phyloP scores from a whole-genome alignment of 192 early-diverging fungal genomes.

The Chytriomyces hyalinus region DNA sequence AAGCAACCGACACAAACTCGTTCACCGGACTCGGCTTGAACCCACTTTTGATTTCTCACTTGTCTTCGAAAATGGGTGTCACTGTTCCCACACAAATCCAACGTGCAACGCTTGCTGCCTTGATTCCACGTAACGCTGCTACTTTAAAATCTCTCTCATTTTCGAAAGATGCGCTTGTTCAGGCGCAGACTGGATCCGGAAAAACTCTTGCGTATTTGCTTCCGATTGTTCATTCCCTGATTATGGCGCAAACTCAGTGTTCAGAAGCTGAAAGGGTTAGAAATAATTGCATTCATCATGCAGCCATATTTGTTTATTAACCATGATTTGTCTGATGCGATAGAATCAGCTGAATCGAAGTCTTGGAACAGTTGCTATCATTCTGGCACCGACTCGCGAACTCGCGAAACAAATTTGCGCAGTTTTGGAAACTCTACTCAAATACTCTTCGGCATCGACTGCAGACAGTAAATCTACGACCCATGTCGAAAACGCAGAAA shows the following conservation, averaged over 20 bases:
- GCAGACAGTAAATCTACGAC: slow-evolving; percentile 56
- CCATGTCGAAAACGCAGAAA: slow-evolving; percentile 81
- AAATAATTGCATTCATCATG: not conserved
- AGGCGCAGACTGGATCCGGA: slow-evolving; percentile 96
- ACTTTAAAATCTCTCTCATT: not conserved
- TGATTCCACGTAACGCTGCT: slow-evolving; percentile 44
- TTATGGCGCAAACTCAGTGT: slow-evolving; percentile 64
- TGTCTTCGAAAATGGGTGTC: slow-evolving; percentile 77
- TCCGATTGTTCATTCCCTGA: slow-evolving; percentile 88
- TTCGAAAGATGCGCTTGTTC: slow-evolving; percentile 81
- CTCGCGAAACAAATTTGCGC: slow-evolving; percentile 91
- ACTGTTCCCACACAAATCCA: slow-evolving; percentile 88
- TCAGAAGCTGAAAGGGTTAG: slow-evolving; percentile 10
- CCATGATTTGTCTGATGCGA: too few relatives aligned
- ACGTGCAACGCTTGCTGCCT: slow-evolving; percentile 75
- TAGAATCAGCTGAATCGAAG: slow-evolving; percentile 50
- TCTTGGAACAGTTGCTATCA: slow-evolving; percentile 88
- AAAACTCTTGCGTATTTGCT: slow-evolving; percentile 95
- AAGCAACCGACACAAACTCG: slow-evolving; percentile 34
- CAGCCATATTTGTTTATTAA: too few relatives aligned
- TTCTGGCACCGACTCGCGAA: slow-evolving; percentile 96
- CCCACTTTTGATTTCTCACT: slow-evolving; percentile 67
- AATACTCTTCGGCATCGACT: slow-evolving; percentile 60
- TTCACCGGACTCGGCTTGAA: slow-evolving; percentile 84
- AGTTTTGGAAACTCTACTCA: slow-evolving; percentile 77